Percentiles rank a stretch among this genome's conserved stretches.
Conservation (phyloP, 2,329 filamentous ascomycete genomes). For the Penicillium sp. region DNA sequence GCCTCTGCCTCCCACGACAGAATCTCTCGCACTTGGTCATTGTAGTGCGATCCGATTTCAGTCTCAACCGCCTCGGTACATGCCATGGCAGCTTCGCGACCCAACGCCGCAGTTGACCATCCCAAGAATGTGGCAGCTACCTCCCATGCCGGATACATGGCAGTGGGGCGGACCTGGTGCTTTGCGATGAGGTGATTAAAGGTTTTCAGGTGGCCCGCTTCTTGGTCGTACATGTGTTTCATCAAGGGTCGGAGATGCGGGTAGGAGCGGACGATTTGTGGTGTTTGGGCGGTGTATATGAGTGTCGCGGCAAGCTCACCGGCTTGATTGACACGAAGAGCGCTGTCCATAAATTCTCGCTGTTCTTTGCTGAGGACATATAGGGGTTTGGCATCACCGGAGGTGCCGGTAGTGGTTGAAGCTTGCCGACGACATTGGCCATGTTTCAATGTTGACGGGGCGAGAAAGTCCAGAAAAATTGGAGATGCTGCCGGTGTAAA, state of each 20-base stretch:
- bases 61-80: slow-evolving; percentile 98
- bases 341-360: slow-evolving; percentile 71
- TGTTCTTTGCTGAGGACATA: slow-evolving; percentile 68
- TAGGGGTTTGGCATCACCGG: slow-evolving; percentile 31
- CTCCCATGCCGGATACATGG: slow-evolving; percentile 88
- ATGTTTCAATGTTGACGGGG: slow-evolving; percentile 29
- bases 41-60: slow-evolving; percentile 95
- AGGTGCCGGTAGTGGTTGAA: slow-evolving; percentile 29
- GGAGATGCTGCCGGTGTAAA: slow-evolving; percentile 18
- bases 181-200: slow-evolving; percentile 82
- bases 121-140: slow-evolving; percentile 76
- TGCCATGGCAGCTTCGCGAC: slow-evolving; percentile 93
- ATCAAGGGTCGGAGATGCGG: slow-evolving; percentile 88
- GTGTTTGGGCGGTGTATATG: slow-evolving; percentile 88
- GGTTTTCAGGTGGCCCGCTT: slow-evolving; percentile 78
- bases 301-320: slow-evolving; percentile 95
- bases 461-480: slow-evolving; percentile 40
- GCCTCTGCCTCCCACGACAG: slow-evolving; percentile 77
- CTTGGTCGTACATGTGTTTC: slow-evolving; percentile 98
- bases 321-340: slow-evolving; percentile 93
- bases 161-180: slow-evolving; percentile 88
- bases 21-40: slow-evolving; percentile 79
- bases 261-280: slow-evolving; percentile 73
- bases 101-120: slow-evolving; percentile 85
- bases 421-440: slow-evolving; percentile 30